Base-by-base conservation (phyloP, 2,329 filamentous ascomycete species). In the Cylindrodendrum hubeiense region DNA sequence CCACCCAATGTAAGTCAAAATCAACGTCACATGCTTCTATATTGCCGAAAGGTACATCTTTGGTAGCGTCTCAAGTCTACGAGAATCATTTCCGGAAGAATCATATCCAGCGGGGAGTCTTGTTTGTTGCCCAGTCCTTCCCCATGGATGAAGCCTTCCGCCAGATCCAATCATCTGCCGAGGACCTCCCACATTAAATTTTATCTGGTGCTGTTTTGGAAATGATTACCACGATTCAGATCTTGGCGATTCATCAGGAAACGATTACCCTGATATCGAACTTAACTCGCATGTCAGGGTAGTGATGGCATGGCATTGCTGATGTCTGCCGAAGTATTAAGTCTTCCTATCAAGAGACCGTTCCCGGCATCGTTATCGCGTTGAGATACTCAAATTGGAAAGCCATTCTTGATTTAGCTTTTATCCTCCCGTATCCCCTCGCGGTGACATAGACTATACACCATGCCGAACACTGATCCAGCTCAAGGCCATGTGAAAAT, bases 401-500 rank as follows among this genome's bases (percentile, higher is more conserved):
- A 8, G 2, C 3, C 4, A 10, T 12, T n/a, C 3, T 3, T 13
- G n/a, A 7, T 33, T 13, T 19, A 30, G n/a, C n/a, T n/a, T n/a
- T n/a, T 6, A 30, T 7, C 26, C 3, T 21, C 2, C 22, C 13
- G n/a, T 5, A 8, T 21, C 2, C 22, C 13, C 28, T 5, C n/a
- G 5, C 2, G 3, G 19, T 7, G 33, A 21, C 8, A 12, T 3
- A 13, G 30, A n/a, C 3, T 7, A 52, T 4, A 5, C 3, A 33
- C 9, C 19, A 60, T 60, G 55, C 5, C 12, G 9, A 65, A 52
- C 22, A 43, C 30, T 12, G 52, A 62, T 37, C 46, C 58, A 28
- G 28, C 55, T 4, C 37, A 54, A 37, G 59, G 63, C 15, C 66
- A 68, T 34, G 61, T 60, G 15, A 44, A 51, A 15, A 63, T 70